These are phyloP conservation scores for Penicillium sp. DNA, from an alignment of 2,329 filamentous ascomycete species.

Conservation along the genomic window DNA sequence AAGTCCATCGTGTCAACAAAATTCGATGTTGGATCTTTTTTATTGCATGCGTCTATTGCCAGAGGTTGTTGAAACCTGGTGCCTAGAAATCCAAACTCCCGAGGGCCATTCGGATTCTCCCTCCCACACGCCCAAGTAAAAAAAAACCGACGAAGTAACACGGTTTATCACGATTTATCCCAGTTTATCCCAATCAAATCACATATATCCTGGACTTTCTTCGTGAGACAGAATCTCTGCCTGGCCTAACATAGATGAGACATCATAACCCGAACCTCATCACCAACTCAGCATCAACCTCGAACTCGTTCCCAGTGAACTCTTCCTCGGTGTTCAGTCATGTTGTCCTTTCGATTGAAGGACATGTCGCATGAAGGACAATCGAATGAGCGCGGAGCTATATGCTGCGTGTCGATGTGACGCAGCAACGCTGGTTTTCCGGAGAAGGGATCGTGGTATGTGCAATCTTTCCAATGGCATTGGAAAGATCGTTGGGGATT, in stretches of 20 bases:
- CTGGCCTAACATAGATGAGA: not conserved
- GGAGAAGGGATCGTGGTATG: not conserved
- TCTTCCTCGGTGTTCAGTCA: not conserved
- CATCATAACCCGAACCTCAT: not conserved
- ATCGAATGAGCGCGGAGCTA: not conserved
- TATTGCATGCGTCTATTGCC: not conserved
- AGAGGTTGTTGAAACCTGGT: not conserved
- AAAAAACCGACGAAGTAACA: not conserved
- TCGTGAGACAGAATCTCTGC: not conserved
- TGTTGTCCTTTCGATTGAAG: conserved; percentile 2
- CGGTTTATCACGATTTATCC: no score
- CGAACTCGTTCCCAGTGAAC: not conserved
- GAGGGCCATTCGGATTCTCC: not conserved
- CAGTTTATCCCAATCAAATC: no score
- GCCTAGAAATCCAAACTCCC: not conserved
- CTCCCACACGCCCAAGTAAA: not conserved
- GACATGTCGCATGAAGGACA: not conserved
- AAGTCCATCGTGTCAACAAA: no score
- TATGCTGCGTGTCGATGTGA: conserved; percentile 2
- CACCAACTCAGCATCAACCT: not conserved
- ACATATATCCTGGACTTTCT: not conserved
- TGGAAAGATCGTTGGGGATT: not conserved
- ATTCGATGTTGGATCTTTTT: not conserved
- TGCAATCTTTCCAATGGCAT: not conserved
- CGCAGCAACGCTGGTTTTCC: not conserved